phyloP scores from a whole-genome alignment of 345 rosid species.

The Acer yangbiense region DNA sequence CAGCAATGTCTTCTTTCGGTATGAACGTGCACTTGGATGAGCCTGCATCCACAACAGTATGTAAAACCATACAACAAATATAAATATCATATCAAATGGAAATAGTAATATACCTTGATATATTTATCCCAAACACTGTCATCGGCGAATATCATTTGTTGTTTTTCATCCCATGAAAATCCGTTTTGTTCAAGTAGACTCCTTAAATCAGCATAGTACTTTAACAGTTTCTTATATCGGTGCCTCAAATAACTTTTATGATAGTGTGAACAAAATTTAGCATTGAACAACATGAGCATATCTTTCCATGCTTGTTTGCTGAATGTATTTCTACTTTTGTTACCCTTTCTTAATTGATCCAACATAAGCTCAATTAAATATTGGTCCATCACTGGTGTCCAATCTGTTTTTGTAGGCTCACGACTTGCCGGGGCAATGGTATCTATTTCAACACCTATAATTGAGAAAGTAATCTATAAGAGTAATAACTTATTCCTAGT shows the following conservation, averaged over 20 bases:
- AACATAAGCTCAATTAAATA: constrained; percentile 51
- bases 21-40: constrained; percentile 39
- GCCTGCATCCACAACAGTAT: constrained; percentile 29
- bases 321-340: constrained; percentile 33
- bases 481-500: constrained; percentile 9
- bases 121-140: constrained; percentile 47
- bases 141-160: constrained; percentile 38
- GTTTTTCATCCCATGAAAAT: constrained; percentile 55
- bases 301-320: constrained; percentile 47
- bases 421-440: constrained; percentile 22
- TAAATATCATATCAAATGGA: constrained; percentile 15
- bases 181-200: constrained; percentile 41
- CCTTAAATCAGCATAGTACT: constrained; percentile 34
- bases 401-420: constrained; percentile 34
- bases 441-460: constrained; percentile 31
- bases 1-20: constrained; percentile 36
- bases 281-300: constrained; percentile 45
- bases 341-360: constrained; percentile 40
- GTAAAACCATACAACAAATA: constrained; percentile 7
- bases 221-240: constrained; percentile 39
- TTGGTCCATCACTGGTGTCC: constrained; percentile 44
- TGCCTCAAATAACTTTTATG: constrained; percentile 35
- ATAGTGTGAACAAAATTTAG: constrained; percentile 34
- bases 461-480: constrained; percentile 7
- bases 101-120: constrained; percentile 29